Conservation (phyloP, 257 asterid genomes). For the Ligustrum vulgare region DNA sequence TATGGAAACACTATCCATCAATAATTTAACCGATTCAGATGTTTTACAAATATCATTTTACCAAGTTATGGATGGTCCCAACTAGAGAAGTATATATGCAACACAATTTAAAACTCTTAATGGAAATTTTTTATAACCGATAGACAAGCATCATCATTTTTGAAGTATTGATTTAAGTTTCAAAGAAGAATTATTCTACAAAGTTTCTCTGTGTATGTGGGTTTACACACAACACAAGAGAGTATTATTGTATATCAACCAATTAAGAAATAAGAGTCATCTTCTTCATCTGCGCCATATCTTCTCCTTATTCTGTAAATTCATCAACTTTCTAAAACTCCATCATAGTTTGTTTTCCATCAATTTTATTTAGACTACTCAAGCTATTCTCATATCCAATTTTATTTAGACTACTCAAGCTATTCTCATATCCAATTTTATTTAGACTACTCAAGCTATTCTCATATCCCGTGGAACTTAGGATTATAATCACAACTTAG, state of each 20-base stretch:
- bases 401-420: not conserved
- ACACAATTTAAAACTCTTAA: not conserved
- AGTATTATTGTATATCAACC: not conserved
- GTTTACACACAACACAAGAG: not conserved
- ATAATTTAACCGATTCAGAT: not conserved
- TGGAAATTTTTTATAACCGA: no score
- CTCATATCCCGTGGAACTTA: not conserved
- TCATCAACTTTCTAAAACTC: not conserved
- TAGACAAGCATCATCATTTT: no score
- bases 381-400: not conserved
- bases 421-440: not conserved
- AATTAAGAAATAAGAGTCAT: not conserved
- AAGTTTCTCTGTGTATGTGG: no score
- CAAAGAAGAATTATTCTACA: no score
- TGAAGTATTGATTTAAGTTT: no score
- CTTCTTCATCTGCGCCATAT: not conserved
- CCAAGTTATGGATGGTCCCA: not conserved
- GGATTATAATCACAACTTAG: not conserved
- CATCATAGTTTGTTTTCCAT: not conserved
- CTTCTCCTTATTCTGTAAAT: not conserved
- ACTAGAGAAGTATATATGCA: not conserved
- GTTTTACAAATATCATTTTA: not conserved
- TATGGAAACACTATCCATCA: not conserved
- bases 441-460: not conserved
- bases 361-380: not conserved